A percentile compares a stretch with the other conserved stretches of the same genome.
These are phyloP conservation scores for Blepharisma stoltei DNA, from an alignment of 73 alveolate species.

Conservation along the genomic window DNA sequence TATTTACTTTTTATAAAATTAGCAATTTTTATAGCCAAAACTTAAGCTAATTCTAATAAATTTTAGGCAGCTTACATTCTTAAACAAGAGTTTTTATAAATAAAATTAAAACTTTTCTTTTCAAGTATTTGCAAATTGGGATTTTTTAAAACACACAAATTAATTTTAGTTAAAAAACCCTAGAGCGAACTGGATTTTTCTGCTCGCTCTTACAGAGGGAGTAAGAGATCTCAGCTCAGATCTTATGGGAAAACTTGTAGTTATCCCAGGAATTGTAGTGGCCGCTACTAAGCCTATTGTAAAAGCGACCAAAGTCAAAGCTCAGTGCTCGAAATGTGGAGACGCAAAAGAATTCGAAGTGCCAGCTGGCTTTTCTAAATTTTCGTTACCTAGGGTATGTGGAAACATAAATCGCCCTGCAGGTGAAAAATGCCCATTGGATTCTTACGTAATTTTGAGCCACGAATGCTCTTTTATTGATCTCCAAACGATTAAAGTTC, in stretches of 20 bases:
- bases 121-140: no score
- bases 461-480: constrained; percentile 89
- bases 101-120: no score
- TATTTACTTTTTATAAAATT: no score
- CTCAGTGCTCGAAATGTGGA: constrained; percentile 88
- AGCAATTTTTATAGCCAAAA: no score
- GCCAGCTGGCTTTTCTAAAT: constrained; percentile 75
- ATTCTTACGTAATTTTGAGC: constrained; percentile 82
- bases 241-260: constrained; percentile 78
- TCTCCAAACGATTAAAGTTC: constrained; percentile 86
- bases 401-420: constrained; percentile 48
- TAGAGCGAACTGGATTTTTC: no score
- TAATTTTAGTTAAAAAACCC: no score
- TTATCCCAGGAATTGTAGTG: constrained; percentile 90
- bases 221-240: constrained; percentile 80
- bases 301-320: constrained; percentile 71
- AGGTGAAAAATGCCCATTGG: constrained; percentile 90
- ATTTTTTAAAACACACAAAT: no score
- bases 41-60: no score
- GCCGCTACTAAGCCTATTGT: constrained; percentile 79
- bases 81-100: no score
- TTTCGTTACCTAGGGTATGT: constrained; percentile 83
- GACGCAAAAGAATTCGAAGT: constrained; percentile 64
- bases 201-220: no score
- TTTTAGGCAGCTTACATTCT: no score